Evolutionary conservation across 2,329 filamentous ascomycete species (phyloP).

Genomic region (Aurifilum marmelostoma): DNA sequence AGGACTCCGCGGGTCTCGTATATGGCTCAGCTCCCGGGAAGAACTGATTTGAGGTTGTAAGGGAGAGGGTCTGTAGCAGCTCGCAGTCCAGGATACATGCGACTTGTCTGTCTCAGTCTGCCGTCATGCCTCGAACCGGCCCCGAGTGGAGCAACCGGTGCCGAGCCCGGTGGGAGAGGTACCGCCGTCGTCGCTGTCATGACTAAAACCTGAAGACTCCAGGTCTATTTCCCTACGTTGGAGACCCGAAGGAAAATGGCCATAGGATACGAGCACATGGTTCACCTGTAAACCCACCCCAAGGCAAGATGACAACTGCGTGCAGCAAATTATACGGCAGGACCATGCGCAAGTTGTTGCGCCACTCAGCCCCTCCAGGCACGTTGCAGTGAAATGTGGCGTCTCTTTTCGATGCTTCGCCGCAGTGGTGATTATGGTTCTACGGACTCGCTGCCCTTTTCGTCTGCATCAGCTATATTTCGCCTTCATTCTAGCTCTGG

Average conservation of each 20-base stretch:
- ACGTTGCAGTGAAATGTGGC: not conserved
- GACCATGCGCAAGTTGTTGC: not conserved
- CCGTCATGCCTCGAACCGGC: not conserved
- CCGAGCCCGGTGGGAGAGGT: not conserved
- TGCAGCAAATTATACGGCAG: not conserved
- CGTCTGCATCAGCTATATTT: no score
- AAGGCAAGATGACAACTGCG: not conserved
- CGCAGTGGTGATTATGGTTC: not conserved
- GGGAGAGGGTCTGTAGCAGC: no score
- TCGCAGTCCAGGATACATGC: no score
- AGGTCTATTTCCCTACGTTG: not conserved
- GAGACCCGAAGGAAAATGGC: not conserved
- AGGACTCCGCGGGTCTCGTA: no score
- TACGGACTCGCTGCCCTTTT: no score
- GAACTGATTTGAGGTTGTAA: no score
- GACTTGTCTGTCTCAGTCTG: not conserved
- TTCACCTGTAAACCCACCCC: not conserved
- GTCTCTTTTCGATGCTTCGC: not conserved
- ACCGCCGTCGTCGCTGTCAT: not conserved
- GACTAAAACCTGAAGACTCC: not conserved
- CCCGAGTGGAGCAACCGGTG: not conserved
- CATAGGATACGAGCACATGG: not conserved
- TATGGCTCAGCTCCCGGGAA: no score
- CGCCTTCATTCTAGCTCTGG: not conserved
- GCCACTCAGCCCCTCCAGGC: not conserved